A percentile compares a stretch with the other conserved stretches of the same genome.
These are phyloP conservation scores for Angomonas deanei DNA, from an alignment of 208 protist genomes.

Conservation along the genomic window DNA sequence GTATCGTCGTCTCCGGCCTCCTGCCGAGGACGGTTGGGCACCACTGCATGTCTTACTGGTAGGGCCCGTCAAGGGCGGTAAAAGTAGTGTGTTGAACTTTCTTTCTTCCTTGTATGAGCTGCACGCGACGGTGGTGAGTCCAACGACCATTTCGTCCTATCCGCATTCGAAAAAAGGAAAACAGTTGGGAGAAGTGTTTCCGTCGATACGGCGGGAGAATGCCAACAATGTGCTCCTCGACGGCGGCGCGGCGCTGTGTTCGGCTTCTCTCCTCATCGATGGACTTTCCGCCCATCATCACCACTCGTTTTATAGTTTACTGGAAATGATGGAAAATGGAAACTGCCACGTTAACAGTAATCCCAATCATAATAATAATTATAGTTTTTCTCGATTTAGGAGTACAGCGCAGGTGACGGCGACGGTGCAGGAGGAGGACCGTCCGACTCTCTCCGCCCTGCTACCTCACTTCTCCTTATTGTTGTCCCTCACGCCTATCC, in stretches of 20 bases:
- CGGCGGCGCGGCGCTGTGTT: not conserved
- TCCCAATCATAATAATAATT: not conserved
- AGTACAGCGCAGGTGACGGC: not conserved
- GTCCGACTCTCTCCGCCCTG: not conserved
- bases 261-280: not conserved
- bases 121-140: slow-evolving; percentile 16
- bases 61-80: slow-evolving; percentile 23
- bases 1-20: slow-evolving; percentile 21
- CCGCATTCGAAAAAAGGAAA: not conserved
- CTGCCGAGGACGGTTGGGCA: slow-evolving; percentile 5
- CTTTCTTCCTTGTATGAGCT: slow-evolving; percentile 17
- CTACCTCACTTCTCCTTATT: not conserved
- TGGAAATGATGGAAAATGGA: not conserved
- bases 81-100: slow-evolving; percentile 23
- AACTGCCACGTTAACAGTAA: not conserved
- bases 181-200: not conserved
- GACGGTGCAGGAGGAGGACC: not conserved
- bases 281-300: not conserved
- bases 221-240: too few relatives aligned
- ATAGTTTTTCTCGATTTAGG: not conserved
- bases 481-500: not conserved
- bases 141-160: slow-evolving; percentile 13
- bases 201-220: not conserved
- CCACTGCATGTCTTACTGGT: slow-evolving; percentile 31
- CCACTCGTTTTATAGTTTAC: too few relatives aligned